phyloP scores from a whole-genome alignment of 1,284 basidiomycete genomes.

The Leccinum cinnamomeum region DNA sequence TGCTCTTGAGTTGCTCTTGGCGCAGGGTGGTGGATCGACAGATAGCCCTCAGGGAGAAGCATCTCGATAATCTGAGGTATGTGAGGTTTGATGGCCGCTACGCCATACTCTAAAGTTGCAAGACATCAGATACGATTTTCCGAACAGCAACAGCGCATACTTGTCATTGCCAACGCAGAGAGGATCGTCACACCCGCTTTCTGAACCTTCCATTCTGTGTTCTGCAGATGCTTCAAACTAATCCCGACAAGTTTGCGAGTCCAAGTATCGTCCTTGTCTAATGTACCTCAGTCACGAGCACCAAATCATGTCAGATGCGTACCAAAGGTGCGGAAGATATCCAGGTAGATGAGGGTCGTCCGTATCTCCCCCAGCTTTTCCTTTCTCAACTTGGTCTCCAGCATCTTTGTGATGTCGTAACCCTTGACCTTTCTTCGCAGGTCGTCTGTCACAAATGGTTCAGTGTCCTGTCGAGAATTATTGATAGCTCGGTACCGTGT shows the following conservation, averaged over 20 bases:
- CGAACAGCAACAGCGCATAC: slow-evolving; percentile 1
- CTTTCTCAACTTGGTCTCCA: slow-evolving; percentile 18
- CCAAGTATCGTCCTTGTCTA: slow-evolving; percentile 12
- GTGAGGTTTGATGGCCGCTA: slow-evolving; percentile 6
- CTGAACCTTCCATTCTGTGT: slow-evolving; percentile 20
- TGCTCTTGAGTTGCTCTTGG: not conserved
- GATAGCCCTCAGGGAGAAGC: slow-evolving; percentile 10
- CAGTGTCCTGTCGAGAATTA: not conserved
- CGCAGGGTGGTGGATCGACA: slow-evolving; percentile 5
- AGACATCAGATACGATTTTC: not conserved
- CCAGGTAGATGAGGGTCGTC: slow-evolving; percentile 26
- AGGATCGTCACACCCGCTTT: slow-evolving; percentile 28
- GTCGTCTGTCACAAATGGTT: slow-evolving; percentile 15
- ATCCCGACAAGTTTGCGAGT: slow-evolving; percentile 14
- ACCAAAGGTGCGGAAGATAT: slow-evolving; percentile 26
- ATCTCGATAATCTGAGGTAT: slow-evolving; percentile 21
- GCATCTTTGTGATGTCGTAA: slow-evolving; percentile 16
- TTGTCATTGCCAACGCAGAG: slow-evolving; percentile 25
- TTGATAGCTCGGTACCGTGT: slow-evolving; percentile 12
- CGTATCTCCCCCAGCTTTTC: slow-evolving; percentile 19
- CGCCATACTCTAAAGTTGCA: slow-evolving; percentile 21
- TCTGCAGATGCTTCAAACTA: slow-evolving; percentile 13
- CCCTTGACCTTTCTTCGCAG: slow-evolving; percentile 17
- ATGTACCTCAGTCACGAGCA: not conserved
- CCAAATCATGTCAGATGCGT: not conserved